These are phyloP conservation scores for Neonectria ditissima DNA, from an alignment of 2,329 filamentous ascomycete genomes.

Conservation along the genomic window DNA sequence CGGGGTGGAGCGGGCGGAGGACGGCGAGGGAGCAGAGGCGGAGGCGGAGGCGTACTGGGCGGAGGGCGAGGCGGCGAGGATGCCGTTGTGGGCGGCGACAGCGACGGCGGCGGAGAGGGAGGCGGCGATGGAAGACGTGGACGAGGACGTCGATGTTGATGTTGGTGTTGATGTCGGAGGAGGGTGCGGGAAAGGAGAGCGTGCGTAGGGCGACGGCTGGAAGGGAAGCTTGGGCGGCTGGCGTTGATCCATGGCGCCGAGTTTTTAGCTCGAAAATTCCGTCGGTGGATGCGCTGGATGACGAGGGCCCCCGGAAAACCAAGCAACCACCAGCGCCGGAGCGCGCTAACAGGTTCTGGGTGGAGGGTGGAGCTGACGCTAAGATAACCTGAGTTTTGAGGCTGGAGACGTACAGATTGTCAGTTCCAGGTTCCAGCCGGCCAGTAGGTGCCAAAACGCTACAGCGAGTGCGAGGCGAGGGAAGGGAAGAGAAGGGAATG, in stretches of 20 bases:
- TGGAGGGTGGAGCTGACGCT: constrained; percentile 5
- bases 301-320: constrained; percentile 45
- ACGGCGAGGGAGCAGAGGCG: constrained; percentile 18
- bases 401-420: not conserved
- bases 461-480: not conserved
- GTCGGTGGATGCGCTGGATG: constrained; percentile 39
- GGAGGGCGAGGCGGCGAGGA: constrained; percentile 28
- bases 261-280: constrained; percentile 52
- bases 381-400: not conserved
- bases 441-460: not conserved
- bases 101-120: constrained; percentile 18
- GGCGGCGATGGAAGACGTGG: constrained; percentile 29
- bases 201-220: constrained; percentile 47
- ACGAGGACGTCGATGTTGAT: constrained; percentile 28
- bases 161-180: constrained; percentile 27
- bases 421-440: not conserved
- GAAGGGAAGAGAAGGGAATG: not conserved
- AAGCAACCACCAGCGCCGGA: constrained; percentile 33
- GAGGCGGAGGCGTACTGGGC: constrained; percentile 12
- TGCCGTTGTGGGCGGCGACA: constrained; percentile 18
- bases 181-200: constrained; percentile 46
- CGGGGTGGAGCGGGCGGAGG: constrained; percentile 28
- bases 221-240: constrained; percentile 50
- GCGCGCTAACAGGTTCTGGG: constrained; percentile 4
- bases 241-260: constrained; percentile 49